Percentiles rank a stretch among this genome's conserved stretches.
phyloP scores from a whole-genome alignment of 257 asterid species.

The Solanum pimpinellifolium region DNA sequence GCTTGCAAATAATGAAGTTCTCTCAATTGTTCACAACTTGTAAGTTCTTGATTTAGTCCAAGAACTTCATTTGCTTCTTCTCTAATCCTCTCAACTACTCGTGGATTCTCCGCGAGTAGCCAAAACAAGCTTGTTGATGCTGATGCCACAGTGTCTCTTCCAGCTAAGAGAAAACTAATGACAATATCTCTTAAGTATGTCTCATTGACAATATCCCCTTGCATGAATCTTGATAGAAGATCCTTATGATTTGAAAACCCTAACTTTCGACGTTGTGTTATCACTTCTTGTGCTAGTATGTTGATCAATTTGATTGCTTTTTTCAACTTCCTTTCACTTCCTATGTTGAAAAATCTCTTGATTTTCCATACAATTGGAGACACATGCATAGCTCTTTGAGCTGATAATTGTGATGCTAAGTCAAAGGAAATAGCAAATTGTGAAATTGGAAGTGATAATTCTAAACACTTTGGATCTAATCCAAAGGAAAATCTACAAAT shows the following conservation, averaged over 20 bases:
- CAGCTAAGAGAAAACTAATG: conserved; percentile 32
- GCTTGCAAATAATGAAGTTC: conserved; percentile 28
- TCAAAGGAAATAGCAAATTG: conserved; percentile 27
- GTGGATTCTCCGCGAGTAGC: conserved; percentile 19
- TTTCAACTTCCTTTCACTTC: conserved; percentile 22
- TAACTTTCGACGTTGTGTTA: conserved; percentile 14
- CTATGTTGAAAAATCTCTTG: conserved; percentile 17
- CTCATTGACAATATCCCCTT: conserved; percentile 11
- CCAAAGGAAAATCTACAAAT: conserved; percentile 41
- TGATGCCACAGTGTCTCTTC: conserved; percentile 30
- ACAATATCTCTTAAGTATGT: conserved; percentile 25
- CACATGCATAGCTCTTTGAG: conserved; percentile 30
- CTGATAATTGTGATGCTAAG: conserved; percentile 29
- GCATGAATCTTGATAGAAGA: conserved; percentile 27
- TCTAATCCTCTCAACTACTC: conserved; percentile 10
- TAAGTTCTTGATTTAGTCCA: background rate
- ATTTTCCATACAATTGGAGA: conserved; percentile 27
- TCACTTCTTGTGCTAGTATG: conserved; percentile 22
- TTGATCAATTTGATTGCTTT: conserved; percentile 13
- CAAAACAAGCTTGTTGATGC: conserved; percentile 30
- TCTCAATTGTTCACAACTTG: conserved; percentile 3
- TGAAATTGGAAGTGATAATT: conserved; percentile 20
- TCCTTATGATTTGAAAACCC: conserved; percentile 17
- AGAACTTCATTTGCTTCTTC: conserved; percentile 19
- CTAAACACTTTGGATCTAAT: conserved; percentile 32